These are phyloP conservation scores for Corynespora cassiicola DNA, from an alignment of 2,329 filamentous ascomycete genomes.

Conservation along the genomic window DNA sequence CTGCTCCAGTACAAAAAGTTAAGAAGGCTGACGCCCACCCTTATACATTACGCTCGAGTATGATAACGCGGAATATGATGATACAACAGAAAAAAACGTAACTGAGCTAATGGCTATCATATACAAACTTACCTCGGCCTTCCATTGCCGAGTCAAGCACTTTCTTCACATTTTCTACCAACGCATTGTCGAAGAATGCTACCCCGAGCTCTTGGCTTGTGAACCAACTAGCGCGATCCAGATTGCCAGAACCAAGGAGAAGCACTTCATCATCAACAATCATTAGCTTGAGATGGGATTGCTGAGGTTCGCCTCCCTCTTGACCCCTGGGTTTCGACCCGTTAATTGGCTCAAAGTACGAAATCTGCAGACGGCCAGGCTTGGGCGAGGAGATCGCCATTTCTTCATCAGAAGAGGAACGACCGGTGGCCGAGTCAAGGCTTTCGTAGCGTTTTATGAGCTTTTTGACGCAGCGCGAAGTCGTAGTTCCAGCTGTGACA, in stretches of 20 bases:
- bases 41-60: no score
- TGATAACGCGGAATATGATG: no score
- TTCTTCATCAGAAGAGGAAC: slow-evolving; percentile 30
- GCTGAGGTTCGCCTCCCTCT: slow-evolving; percentile 64
- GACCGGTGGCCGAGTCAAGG: slow-evolving; percentile 19
- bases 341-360: slow-evolving; percentile 59
- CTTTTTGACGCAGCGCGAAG: slow-evolving; percentile 66
- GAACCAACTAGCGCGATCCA: slow-evolving; percentile 86
- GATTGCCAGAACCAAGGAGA: slow-evolving; percentile 80
- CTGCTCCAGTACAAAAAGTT: no score
- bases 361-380: slow-evolving; percentile 62
- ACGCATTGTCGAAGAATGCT: slow-evolving; percentile 54
- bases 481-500: slow-evolving; percentile 79
- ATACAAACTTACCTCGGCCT: slow-evolving; percentile 31
- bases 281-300: slow-evolving; percentile 79
- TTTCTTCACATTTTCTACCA: slow-evolving; percentile 43
- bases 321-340: slow-evolving; percentile 29
- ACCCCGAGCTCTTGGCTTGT: slow-evolving; percentile 85
- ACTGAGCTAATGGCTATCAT: slow-evolving; percentile 22
- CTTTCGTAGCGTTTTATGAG: slow-evolving; percentile 64
- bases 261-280: slow-evolving; percentile 73
- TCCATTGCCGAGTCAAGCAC: slow-evolving; percentile 30
- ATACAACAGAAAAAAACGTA: no score
- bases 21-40: no score
- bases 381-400: slow-evolving; percentile 25